phyloP scores from a whole-genome alignment of 306 rosid genomes.

The Herpetospermum pedunculosum region DNA sequence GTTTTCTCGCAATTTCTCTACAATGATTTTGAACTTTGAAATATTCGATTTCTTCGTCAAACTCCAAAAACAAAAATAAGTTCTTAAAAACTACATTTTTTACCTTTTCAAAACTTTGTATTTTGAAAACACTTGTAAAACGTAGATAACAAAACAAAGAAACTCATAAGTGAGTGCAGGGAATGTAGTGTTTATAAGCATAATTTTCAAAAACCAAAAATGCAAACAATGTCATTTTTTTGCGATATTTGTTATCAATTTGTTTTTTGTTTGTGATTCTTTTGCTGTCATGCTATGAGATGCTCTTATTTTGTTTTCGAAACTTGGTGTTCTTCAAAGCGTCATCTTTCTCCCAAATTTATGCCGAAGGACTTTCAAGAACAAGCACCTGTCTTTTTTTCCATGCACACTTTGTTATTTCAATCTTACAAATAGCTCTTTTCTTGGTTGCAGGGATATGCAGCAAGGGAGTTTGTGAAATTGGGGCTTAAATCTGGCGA shows the following conservation, averaged over 20 bases:
- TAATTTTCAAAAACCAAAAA: too few species aligned
- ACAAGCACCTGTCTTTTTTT: not conserved
- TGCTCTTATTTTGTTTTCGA: not conserved
- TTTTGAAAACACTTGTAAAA: too few species aligned
- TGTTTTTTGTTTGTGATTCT: not conserved
- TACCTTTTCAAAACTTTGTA: too few species aligned
- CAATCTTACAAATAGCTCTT: not conserved
- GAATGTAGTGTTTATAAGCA: too few species aligned
- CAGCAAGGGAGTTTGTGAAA: conserved; percentile 84
- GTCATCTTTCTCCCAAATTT: not conserved
- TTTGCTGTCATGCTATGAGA: not conserved
- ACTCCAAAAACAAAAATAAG: too few species aligned
- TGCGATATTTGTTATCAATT: not conserved
- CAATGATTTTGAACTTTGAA: too few species aligned
- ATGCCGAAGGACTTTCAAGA: not conserved
- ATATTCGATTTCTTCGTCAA: too few species aligned
- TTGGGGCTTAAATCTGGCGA: conserved; percentile 79
- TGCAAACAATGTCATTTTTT: too few species aligned
- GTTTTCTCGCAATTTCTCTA: too few species aligned
- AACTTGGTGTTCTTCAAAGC: not conserved
- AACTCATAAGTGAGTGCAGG: too few species aligned
- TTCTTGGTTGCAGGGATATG: conserved; percentile 59
- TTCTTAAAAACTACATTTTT: too few species aligned
- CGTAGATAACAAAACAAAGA: too few species aligned
- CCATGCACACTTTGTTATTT: not conserved